A percentile compares a stretch with the other conserved stretches of the same genome.
Conservation (phyloP, 2,329 filamentous ascomycete genomes). For the Alternaria sp. region DNA sequence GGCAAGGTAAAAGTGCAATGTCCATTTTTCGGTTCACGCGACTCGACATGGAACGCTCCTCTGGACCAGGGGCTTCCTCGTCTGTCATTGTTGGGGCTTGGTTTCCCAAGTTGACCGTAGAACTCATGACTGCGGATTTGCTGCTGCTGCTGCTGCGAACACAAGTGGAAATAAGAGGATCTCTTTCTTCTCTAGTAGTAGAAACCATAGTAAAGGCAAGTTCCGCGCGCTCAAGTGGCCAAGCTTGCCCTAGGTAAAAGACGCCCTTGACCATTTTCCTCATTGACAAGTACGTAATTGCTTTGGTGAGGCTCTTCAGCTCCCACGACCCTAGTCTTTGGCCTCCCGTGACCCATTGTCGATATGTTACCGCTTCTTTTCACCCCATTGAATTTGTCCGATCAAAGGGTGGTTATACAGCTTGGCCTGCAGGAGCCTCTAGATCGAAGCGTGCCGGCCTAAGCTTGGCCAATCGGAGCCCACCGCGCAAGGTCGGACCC, state of each 20-base stretch:
- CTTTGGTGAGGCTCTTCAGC: not conserved
- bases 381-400: slow-evolving; percentile 1
- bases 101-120: not conserved
- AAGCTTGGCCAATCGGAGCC: slow-evolving; percentile 2
- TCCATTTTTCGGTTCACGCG: slow-evolving; percentile 30
- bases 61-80: not conserved
- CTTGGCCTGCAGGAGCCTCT: slow-evolving; percentile 10
- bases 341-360: not conserved
- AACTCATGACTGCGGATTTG: not conserved
- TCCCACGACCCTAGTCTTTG: not conserved
- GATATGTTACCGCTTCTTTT: slow-evolving; percentile 1
- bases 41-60: slow-evolving; percentile 3
- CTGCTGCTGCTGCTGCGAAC: not conserved
- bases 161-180: not conserved
- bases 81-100: not conserved
- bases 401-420: slow-evolving; percentile 2
- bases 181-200: not conserved
- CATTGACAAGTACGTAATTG: slow-evolving; percentile 4
- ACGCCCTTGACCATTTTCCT: not conserved
- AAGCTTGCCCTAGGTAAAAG: not conserved
- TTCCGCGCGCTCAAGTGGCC: not conserved
- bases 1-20: slow-evolving; percentile 26
- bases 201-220: not conserved
- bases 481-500: not conserved
- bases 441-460: not conserved